phyloP scores from a whole-genome alignment of 2,329 filamentous ascomycete species.

The Clonostachys chloroleuca region DNA sequence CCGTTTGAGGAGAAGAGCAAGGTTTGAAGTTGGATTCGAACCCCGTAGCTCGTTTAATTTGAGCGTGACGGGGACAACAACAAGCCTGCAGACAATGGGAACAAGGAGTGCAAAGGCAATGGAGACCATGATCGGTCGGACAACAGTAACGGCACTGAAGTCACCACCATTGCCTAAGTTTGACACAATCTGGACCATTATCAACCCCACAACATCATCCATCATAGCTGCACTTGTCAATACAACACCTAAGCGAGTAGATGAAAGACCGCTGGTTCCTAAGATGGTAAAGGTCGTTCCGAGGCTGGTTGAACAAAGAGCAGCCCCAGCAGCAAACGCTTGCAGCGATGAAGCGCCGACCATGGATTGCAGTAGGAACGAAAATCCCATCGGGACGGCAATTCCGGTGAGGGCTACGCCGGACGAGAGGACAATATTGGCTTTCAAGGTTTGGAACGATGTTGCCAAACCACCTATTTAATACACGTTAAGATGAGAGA shows the following conservation, averaged over 20 bases:
- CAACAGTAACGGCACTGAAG: conserved; percentile 24
- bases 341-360: conserved; percentile 49
- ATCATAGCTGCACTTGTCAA: conserved; percentile 73
- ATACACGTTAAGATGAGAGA: background rate
- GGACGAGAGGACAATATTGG: conserved; percentile 56
- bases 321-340: conserved; percentile 68
- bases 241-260: conserved; percentile 52
- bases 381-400: conserved; percentile 56
- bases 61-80: conserved; percentile 33
- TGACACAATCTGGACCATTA: conserved; percentile 74
- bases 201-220: conserved; percentile 73
- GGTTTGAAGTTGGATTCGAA: conserved; percentile 13
- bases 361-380: conserved; percentile 52
- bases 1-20: no score
- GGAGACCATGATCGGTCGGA: conserved; percentile 41
- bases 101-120: conserved; percentile 43
- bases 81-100: conserved; percentile 39
- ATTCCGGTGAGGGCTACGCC: conserved; percentile 65
- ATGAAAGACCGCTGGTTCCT: conserved; percentile 31
- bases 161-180: conserved; percentile 41
- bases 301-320: conserved; percentile 69
- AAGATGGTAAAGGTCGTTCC: conserved; percentile 63
- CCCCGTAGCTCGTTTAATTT: conserved; percentile 17
- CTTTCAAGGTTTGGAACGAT: conserved; percentile 34
- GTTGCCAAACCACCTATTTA: conserved; percentile 46